Evolutionary conservation across 352 stramenopile species (phyloP).

Genomic region (Achlya hypogyna): DNA sequence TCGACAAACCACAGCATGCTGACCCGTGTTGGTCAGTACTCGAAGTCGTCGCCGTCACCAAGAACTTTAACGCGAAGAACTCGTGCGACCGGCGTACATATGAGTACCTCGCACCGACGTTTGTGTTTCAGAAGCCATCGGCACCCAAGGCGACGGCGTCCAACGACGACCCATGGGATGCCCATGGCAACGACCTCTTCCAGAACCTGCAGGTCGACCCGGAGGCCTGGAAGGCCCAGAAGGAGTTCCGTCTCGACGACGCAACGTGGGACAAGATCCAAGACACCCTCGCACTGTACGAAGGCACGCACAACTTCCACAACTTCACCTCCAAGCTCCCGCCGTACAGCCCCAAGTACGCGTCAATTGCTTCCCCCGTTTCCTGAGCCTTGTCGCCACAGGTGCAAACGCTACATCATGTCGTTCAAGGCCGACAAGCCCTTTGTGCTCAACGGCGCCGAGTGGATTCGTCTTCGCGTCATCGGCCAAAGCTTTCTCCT

Average conservation of each 20-base stretch:
- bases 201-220: slow-evolving; percentile 41
- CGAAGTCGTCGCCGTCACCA: slow-evolving; percentile 78
- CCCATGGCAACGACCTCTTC: slow-evolving; percentile 10
- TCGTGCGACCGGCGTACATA: slow-evolving; percentile 84
- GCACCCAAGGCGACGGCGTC: neutral
- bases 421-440: slow-evolving; percentile 74
- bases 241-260: slow-evolving; percentile 58
- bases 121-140: slow-evolving; percentile 52
- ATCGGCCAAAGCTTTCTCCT: slow-evolving; percentile 95
- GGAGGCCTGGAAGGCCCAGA: slow-evolving; percentile 53
- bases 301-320: slow-evolving; percentile 92
- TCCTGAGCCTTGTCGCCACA: slow-evolving; percentile 12
- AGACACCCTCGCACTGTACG: slow-evolving; percentile 47
- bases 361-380: neutral
- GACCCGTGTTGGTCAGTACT: slow-evolving; percentile 28
- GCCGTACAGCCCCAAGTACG: slow-evolving; percentile 42
- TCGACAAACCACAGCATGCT: neutral
- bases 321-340: slow-evolving; percentile 94
- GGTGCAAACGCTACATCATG: slow-evolving; percentile 89
- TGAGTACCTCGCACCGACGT: slow-evolving; percentile 85
- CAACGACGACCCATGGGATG: slow-evolving; percentile 23
- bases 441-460: slow-evolving; percentile 82
- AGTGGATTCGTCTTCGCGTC: slow-evolving; percentile 94
- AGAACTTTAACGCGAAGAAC: slow-evolving; percentile 88
- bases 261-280: slow-evolving; percentile 44